Base-by-base conservation (phyloP, 169 alveolate genomes). In the Perkinsus olseni region DNA sequence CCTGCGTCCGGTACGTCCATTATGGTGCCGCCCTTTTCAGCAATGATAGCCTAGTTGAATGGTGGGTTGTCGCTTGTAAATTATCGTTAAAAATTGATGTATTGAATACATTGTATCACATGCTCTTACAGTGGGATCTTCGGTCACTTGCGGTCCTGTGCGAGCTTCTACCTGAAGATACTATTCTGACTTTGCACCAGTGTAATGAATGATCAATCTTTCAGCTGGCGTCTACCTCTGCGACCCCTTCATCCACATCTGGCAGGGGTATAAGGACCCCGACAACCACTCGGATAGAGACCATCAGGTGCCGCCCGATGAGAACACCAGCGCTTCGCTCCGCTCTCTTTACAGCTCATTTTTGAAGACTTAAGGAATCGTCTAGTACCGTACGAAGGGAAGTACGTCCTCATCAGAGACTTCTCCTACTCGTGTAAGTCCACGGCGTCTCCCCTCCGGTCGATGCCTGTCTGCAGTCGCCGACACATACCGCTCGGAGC, bases 211-310 rank as follows among this genome's bases (percentile, higher is more conserved):
- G 24, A 17, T 45, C 62, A 45, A 45, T 45, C 17, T 45, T 45
- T 17, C 62, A 45, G 62, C 62, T 45, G 62, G 62, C 6, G 62
- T 82, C 40, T 82, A 28, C 92, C 92, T 82, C n/a, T 36, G 36
- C n/a, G 92, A 82, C 40, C 92, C 92, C 40, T 82, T 28, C 92
- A 82, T 82, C 20, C 92, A 82, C 92, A 82, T 82, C 36, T 82
- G 92, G 92, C 38, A 34, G 92, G 92, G 92, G 13, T 82, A 82
- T 20, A 38, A 82, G 45, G 92, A 82, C 40, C 48, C 92, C 48
- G 92, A n/a, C 3, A 82, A 82, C 40, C 40, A 34, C 48, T 82
- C 92, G 38, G 92, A 82, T 39, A 82, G 31, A 37, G 92, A 82
- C 37, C 92, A 82, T 20, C 92, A 82, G 40, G 92, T 82, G 39